Conservation (phyloP, 306 rosid genomes). For the Canavalia gladiata region DNA sequence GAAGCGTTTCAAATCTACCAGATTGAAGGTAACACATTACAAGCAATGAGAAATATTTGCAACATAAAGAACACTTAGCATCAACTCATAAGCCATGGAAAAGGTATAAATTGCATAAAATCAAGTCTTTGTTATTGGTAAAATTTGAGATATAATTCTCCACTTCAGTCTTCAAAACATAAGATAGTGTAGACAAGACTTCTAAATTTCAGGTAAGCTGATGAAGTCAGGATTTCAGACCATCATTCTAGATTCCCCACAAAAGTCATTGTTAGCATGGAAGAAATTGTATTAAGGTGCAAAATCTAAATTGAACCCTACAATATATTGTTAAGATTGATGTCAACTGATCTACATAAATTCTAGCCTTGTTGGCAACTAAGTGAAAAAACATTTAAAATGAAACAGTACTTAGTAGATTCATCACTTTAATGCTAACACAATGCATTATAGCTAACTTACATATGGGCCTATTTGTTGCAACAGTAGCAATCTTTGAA, state of each 20-base stretch:
- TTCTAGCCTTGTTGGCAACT: constrained; percentile 38
- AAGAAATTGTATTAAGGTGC: constrained; percentile 3
- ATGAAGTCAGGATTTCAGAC: not conserved
- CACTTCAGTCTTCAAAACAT: constrained; percentile 19
- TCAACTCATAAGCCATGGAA: constrained; percentile 17
- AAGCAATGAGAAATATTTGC: constrained; percentile 10
- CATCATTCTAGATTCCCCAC: constrained; percentile 26
- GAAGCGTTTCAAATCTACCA: constrained; percentile 26
- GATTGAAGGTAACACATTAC: not conserved
- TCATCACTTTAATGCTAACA: constrained; percentile 33
- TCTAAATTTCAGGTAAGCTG: constrained; percentile 12
- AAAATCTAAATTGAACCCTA: constrained; percentile 32
- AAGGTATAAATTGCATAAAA: constrained; percentile 27
- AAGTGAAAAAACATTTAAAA: constrained; percentile 1
- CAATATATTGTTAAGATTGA: constrained; percentile 3
- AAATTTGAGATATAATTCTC: constrained; percentile 34
- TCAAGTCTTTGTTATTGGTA: constrained; percentile 27
- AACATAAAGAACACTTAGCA: not conserved
- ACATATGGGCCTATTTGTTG: constrained; percentile 86
- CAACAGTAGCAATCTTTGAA: constrained; percentile 88
- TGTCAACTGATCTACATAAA: constrained; percentile 35
- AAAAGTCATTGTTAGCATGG: constrained; percentile 23
- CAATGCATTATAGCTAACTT: constrained; percentile 56
- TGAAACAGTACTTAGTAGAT: constrained; percentile 10
- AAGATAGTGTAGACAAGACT: constrained; percentile 21